Evolutionary conservation across 1,284 basidiomycete genomes (phyloP), one percentile per base, ranked within the genome.

Genomic region (Coniferiporia weirii): DNA sequence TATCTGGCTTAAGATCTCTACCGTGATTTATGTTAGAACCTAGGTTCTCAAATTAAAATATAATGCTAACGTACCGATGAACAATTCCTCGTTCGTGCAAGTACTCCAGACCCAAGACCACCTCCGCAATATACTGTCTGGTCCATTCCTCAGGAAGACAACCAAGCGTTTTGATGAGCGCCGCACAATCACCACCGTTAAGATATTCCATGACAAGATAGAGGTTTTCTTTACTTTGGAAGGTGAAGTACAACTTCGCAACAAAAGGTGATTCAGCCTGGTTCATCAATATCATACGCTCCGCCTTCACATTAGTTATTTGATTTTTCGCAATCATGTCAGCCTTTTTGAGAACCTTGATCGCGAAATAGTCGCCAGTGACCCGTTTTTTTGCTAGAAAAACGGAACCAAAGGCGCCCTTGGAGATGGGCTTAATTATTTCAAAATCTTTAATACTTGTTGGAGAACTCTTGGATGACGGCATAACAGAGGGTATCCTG

Each of bases 291-390:
- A 99, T 99, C 85, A 96, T 98, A 59, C 97, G 84, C 76, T 99
- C 97, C 2, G 97, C 97, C 76, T 98, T 99, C 72, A 99, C 96
- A 70, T 99, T 99, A 58, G 97, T 99, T 73, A 99, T 97, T 74
- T 99, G 97, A 77, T 99, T 99, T 83, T 99, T 99, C 51, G 97
- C 94, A 70, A 99, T 98, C 97, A 99, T 99, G 75, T 99, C 97
- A 32, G 95, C 93, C 79, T 99, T 99, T 76, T 97, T 98, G 66
- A 99, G 76, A 36, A 98, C 95, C 75, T 99, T 99, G 84, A 99
- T 97, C 32, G 97, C 97, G 75, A 90, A 99, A 75, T 98, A 98
- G 74, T 99, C 97, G 56, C 97, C 97, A 0, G 97, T 99, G 4
- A 85, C 90, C 66, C 94, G 95, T 81, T 99, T 99, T 78, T 96